Conservation (phyloP, 2,329 filamentous ascomycete genomes). For the Scedosporium dehoogii region DNA sequence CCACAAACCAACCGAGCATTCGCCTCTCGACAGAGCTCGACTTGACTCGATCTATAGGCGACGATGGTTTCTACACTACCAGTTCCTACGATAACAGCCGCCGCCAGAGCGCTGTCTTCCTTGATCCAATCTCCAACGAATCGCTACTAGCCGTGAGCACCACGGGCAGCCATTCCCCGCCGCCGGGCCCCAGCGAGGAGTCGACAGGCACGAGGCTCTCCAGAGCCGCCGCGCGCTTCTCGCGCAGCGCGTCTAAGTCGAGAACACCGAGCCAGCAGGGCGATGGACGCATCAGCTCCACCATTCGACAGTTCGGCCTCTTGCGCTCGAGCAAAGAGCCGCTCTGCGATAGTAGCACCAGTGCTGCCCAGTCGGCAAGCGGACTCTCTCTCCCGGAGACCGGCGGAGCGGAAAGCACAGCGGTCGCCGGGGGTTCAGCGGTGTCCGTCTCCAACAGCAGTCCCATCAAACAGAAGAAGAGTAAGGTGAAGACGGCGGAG, state of each 20-base stretch:
- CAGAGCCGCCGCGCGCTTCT: constrained; percentile 46
- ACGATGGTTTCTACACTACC: constrained; percentile 20
- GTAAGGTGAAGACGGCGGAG: constrained; percentile 11
- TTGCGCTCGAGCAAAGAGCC: constrained; percentile 42
- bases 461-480: constrained; percentile 19
- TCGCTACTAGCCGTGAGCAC: constrained; percentile 26
- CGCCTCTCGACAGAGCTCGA: constrained; percentile 48
- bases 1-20: constrained; percentile 34
- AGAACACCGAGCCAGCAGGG: constrained; percentile 49
- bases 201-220: constrained; percentile 43
- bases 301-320: constrained; percentile 45
- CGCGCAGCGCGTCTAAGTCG: constrained; percentile 35
- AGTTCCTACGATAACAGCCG: constrained; percentile 26
- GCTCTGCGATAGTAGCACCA: constrained; percentile 20
- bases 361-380: constrained; percentile 7
- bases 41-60: constrained; percentile 35
- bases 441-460: constrained; percentile 22
- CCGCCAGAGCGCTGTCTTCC: constrained; percentile 40
- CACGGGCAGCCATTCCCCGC: constrained; percentile 15
- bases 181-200: constrained; percentile 37
- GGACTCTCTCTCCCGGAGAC: constrained; percentile 16
- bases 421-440: constrained; percentile 1
- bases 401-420: constrained; percentile 14
- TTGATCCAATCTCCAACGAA: constrained; percentile 23
- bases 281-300: constrained; percentile 47